Conservation (phyloP, 2,329 filamentous ascomycete genomes). For the Aspergillus neoniger region DNA sequence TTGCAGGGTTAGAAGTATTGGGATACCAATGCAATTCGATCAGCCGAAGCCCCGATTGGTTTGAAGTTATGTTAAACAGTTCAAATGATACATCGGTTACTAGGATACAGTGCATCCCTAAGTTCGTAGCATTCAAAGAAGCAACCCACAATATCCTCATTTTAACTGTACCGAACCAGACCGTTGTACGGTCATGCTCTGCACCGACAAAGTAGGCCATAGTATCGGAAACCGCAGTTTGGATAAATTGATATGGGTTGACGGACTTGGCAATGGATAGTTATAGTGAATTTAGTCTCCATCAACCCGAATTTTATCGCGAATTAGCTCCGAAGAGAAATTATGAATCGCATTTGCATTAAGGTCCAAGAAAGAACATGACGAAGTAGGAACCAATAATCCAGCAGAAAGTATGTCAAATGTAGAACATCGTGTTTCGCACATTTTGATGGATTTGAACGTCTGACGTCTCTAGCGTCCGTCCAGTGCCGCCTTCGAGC, state of each 20-base stretch:
- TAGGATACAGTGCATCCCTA: not conserved
- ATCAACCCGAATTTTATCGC: not conserved
- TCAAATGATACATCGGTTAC: too few relatives aligned
- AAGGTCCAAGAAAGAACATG: not conserved
- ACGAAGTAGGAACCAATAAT: not conserved
- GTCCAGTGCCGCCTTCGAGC: not conserved
- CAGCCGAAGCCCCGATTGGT: not conserved
- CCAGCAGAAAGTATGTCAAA: slow-evolving; percentile 20
- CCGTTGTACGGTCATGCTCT: not conserved
- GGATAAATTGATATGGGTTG: not conserved
- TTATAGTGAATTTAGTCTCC: not conserved
- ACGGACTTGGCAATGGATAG: not conserved
- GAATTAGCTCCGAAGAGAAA: not conserved
- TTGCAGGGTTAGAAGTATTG: not conserved
- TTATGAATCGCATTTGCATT: not conserved
- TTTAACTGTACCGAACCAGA: not conserved
- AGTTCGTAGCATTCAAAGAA: not conserved
- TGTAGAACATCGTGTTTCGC: slow-evolving; percentile 43
- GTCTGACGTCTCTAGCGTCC: slow-evolving; percentile 13
- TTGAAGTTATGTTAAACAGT: not conserved
- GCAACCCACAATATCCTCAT: not conserved
- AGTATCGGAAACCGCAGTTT: not conserved
- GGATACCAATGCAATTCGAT: not conserved
- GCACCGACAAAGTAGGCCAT: not conserved
- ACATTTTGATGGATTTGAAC: slow-evolving; percentile 34